phyloP scores from a whole-genome alignment of 129 eudicot species.

The Flaveria ramosissima region DNA sequence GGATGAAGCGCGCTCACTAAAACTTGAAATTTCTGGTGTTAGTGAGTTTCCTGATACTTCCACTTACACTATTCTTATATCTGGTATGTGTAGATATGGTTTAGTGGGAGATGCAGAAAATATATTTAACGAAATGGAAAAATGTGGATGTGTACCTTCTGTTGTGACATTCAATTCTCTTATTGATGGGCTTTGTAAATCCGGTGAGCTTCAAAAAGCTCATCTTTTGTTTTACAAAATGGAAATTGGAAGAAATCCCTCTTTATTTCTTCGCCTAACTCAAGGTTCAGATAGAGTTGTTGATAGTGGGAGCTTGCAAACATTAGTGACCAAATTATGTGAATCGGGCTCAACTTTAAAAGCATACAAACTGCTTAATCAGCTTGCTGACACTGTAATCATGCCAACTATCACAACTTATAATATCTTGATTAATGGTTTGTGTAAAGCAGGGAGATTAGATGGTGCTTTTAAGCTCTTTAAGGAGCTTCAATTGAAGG shows the following conservation, averaged over 20 bases:
- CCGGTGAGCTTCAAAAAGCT: slow-evolving; percentile 65
- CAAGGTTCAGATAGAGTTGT: slow-evolving; percentile 68
- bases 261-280: slow-evolving; percentile 68
- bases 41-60: slow-evolving; percentile 49
- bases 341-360: slow-evolving; percentile 53
- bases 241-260: slow-evolving; percentile 82
- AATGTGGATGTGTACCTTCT: slow-evolving; percentile 65
- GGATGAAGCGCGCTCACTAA: slow-evolving; percentile 65
- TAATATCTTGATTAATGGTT: slow-evolving; percentile 72
- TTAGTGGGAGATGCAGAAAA: slow-evolving; percentile 67
- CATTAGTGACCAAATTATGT: slow-evolving; percentile 46
- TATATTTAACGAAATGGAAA: slow-evolving; percentile 73
- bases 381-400: slow-evolving; percentile 60
- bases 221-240: slow-evolving; percentile 55
- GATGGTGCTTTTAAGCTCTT: slow-evolving; percentile 59
- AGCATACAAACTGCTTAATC: slow-evolving; percentile 67
- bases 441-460: slow-evolving; percentile 57
- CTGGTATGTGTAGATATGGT: slow-evolving; percentile 74
- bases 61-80: slow-evolving; percentile 74
- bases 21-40: slow-evolving; percentile 56
- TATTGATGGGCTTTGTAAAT: slow-evolving; percentile 80
- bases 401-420: slow-evolving; percentile 57
- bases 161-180: slow-evolving; percentile 76
- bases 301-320: slow-evolving; percentile 56
- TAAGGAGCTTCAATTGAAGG: slow-evolving; percentile 61